Base-by-base conservation (phyloP, 306 rosid genomes). In the Malus fusca region DNA sequence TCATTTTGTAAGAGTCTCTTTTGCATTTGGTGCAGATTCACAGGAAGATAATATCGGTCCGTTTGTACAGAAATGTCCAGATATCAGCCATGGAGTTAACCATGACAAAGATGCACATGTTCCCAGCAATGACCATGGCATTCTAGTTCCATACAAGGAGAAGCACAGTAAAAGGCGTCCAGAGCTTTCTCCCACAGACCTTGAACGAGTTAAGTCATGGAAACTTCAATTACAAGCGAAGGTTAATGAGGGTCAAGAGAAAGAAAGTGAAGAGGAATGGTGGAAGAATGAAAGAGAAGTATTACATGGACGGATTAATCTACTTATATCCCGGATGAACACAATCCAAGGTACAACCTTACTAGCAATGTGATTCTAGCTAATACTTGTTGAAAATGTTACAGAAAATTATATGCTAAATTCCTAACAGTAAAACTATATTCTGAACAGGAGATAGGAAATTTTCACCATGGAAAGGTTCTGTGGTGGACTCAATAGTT, bases 391-490 rank as follows among this genome's bases (percentile, higher is more conserved):
- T 30, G 42, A 25, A 68, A 25, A 5, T 70, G 28, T 51, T 71
- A 12, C 11, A 68, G 40, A 19, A 28, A 72, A 40, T 23, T n/a
- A 8, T 11, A 64, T 11, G n/a, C 14, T 26, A 42, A 58, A 26
- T 48, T 21, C 15, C 64, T 72, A 46, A 74, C 28, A 11, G 67
- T 64, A 23, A 3, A 30, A 46, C 64, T 43, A 21, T 72, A 17
- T 58, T 21, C 13, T 69, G 52, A 69, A 31, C 87, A 88, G 90
- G 93, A 21, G 62, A 86, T 66, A 82, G 90, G 64, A 30, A 66
- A 17, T 88, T 84, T 68, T 82, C 85, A 14, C 53, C 44, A 2
- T 88, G 88, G 93, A 87, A 81, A 55, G 88, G 90, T 55, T 88
- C 93, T 0, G 90, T 84, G 28, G 23, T 86, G 48, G 93, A 88